phyloP scores from a whole-genome alignment of 345 rosid genomes.

The Aurinia saxatilis region DNA sequence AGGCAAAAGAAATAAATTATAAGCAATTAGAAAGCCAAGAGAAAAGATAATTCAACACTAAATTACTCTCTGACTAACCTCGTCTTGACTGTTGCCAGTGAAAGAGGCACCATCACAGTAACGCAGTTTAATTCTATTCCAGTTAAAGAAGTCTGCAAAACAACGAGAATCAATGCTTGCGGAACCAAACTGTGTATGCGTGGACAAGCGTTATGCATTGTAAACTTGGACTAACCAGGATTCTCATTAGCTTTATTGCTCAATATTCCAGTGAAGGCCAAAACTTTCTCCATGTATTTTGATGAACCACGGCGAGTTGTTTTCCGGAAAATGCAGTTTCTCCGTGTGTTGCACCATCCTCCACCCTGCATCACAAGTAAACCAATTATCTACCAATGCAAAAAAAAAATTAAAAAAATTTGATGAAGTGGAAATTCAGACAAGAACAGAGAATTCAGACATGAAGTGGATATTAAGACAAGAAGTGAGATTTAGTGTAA shows the following conservation, averaged over 20 bases:
- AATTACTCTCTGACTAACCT: constrained; percentile 32
- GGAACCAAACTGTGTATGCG: not conserved
- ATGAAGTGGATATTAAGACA: too few species aligned
- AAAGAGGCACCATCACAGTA: constrained; percentile 97
- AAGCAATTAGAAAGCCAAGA: not conserved
- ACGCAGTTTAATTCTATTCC: constrained; percentile 86
- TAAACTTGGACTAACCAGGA: constrained; percentile 45
- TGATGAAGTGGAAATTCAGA: too few species aligned
- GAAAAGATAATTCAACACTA: not conserved
- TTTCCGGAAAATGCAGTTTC: constrained; percentile 62
- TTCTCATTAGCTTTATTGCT: constrained; percentile 72
- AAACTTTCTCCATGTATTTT: constrained; percentile 57
- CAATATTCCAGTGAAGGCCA: constrained; percentile 68
- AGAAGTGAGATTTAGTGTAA: too few species aligned
- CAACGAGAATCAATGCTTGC: not conserved
- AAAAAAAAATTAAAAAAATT: not conserved
- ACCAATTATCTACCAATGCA: not conserved
- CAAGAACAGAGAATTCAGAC: too few species aligned
- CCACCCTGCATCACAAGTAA: constrained; percentile 59
- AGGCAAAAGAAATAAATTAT: not conserved
- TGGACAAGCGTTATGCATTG: not conserved
- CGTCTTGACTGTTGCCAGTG: constrained; percentile 57
- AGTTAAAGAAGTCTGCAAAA: constrained; percentile 74
- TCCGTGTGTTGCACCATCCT: constrained; percentile 71
- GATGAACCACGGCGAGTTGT: constrained; percentile 82